Conservation (phyloP, 306 rosid genomes). For the Cucumis hystrix region DNA sequence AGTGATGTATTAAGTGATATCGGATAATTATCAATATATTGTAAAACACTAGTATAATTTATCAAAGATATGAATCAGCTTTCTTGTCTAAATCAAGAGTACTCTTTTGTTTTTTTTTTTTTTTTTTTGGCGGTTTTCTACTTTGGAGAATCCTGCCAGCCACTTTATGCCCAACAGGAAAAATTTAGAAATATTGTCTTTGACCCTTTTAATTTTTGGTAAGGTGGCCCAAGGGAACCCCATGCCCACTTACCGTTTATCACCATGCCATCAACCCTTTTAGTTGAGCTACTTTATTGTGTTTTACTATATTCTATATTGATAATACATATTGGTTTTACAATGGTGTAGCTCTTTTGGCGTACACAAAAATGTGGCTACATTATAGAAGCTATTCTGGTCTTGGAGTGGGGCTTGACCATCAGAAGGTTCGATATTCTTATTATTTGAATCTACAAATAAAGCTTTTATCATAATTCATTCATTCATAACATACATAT, state of each 20-base stretch:
- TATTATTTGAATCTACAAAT: background rate
- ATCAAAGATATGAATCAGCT: background rate
- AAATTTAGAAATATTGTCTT: background rate
- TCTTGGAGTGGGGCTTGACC: conserved; percentile 84
- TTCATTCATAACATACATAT: no score
- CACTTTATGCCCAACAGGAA: background rate
- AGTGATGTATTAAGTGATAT: background rate
- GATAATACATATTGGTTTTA: background rate
- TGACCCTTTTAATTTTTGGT: background rate
- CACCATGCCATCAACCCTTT: background rate
- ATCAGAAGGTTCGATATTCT: conserved; percentile 54
- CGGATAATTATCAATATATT: background rate
- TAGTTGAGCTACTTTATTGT: background rate
- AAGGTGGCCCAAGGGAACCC: background rate
- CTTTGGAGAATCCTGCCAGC: background rate
- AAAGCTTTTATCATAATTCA: background rate
- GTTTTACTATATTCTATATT: background rate
- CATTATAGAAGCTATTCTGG: conserved; percentile 77
- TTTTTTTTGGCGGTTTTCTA: background rate
- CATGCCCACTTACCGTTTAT: background rate
- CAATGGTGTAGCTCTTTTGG: conserved; percentile 60
- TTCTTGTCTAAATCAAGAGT: background rate
- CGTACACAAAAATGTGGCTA: conserved; percentile 62
- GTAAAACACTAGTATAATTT: background rate
- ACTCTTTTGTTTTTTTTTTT: background rate